phyloP scores from a whole-genome alignment of 306 rosid species.

The Quercus ilex region DNA sequence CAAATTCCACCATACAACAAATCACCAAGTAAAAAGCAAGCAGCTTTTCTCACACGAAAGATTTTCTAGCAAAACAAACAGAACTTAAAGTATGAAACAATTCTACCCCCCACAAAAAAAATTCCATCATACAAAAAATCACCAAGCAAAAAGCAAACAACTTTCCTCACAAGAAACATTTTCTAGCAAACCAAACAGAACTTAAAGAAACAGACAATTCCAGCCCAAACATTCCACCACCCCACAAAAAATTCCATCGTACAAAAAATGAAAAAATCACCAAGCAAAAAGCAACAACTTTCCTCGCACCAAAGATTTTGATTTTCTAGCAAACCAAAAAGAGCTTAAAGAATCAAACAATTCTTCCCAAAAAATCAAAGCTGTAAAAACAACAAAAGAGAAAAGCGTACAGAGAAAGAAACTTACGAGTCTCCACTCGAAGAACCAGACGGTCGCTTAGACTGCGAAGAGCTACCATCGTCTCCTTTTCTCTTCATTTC shows the following conservation, averaged over 20 bases:
- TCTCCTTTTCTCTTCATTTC: constrained; percentile 25
- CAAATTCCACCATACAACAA: background rate
- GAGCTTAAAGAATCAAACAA: constrained; percentile 12
- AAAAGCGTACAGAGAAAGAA: constrained; percentile 8
- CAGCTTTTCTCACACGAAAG: constrained; percentile 9
- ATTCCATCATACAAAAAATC: background rate
- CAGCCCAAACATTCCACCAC: background rate
- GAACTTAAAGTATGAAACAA: background rate
- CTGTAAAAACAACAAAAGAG: too few relatives aligned
- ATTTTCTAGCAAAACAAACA: background rate
- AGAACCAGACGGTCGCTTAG: constrained; percentile 57
- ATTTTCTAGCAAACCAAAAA: background rate
- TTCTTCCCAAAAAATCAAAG: background rate
- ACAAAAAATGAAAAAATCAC: background rate
- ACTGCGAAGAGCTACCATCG: constrained; percentile 53
- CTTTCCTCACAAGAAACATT: constrained; percentile 1
- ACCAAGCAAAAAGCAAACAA: background rate
- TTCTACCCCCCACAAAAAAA: background rate
- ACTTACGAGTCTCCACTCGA: constrained; percentile 69
- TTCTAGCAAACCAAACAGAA: constrained; percentile 7
- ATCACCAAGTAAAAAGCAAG: background rate
- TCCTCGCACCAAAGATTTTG: background rate
- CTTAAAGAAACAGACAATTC: constrained; percentile 17
- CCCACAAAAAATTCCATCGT: background rate
- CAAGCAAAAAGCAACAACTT: background rate